Conservation (phyloP, 768 basidiomycete species). For the Termitomyces sp. region DNA sequence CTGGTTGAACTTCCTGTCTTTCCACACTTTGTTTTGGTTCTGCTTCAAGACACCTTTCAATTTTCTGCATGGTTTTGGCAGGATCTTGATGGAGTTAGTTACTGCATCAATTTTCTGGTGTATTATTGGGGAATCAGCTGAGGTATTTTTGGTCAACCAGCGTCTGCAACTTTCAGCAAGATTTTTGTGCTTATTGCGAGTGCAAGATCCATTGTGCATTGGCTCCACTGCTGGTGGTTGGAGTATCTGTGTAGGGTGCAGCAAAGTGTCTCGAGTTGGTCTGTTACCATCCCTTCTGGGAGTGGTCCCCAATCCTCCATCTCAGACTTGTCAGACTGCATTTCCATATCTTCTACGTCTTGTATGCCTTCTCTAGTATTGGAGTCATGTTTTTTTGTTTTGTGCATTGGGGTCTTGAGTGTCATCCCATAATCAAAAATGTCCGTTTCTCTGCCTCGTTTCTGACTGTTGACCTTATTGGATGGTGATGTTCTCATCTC, state of each 20-base stretch:
- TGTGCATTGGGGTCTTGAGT: background rate
- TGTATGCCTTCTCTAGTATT: fast-evolving
- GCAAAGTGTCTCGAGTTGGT: background rate
- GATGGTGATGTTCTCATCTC: background rate
- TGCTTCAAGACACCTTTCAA: background rate
- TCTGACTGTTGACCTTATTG: background rate
- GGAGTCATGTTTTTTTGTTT: background rate
- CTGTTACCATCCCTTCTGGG: background rate
- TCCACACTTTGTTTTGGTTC: background rate
- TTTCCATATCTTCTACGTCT: background rate
- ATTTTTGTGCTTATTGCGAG: background rate
- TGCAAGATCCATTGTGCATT: background rate
- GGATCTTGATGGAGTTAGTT: background rate
- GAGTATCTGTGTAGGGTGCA: background rate
- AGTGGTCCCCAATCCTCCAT: background rate
- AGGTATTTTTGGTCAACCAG: background rate
- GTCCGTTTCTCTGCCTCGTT: background rate
- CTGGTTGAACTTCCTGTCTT: background rate
- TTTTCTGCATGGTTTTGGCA: background rate
- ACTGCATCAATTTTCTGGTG: background rate
- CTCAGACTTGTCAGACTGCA: background rate
- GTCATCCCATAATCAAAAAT: background rate
- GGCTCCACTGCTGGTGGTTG: background rate
- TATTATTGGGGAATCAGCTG: background rate
- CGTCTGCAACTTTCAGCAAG: background rate